Conservation (phyloP, 2,329 filamentous ascomycete species). For the Furcasterigmium furcatum region DNA sequence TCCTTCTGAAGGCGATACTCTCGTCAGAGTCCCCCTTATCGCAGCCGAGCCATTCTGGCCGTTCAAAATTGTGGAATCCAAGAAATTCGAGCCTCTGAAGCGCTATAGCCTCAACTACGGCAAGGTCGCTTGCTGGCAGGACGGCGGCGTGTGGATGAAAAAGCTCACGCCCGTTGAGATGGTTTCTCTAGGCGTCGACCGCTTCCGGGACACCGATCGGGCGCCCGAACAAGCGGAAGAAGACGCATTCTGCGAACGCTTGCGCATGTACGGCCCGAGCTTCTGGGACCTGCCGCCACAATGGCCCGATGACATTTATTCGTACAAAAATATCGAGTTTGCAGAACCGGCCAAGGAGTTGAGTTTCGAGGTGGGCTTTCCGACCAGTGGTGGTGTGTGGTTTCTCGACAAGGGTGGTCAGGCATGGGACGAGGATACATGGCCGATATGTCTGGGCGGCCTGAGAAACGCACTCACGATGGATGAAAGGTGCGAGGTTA, state of each 20-base stretch:
- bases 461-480: constrained; percentile 15
- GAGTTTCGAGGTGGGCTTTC: background rate
- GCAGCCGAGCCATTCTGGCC: background rate
- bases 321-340: background rate
- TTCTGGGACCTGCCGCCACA: background rate
- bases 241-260: background rate
- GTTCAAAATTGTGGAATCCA: background rate
- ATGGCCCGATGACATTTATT: background rate
- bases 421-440: background rate
- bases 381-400: background rate
- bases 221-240: background rate
- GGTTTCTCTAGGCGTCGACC: background rate
- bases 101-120: background rate
- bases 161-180: constrained; percentile 1
- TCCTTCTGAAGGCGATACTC: background rate
- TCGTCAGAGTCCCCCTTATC: background rate
- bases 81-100: background rate
- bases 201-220: background rate
- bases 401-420: background rate
- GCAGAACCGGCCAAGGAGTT: background rate
- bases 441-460: constrained; percentile 13
- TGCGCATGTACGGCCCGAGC: background rate
- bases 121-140: background rate
- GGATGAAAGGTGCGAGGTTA: constrained; percentile 13
- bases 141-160: background rate